These are phyloP conservation scores for Cordyceps fumosorosea DNA, from an alignment of 2,329 filamentous ascomycete genomes.

Conservation along the genomic window DNA sequence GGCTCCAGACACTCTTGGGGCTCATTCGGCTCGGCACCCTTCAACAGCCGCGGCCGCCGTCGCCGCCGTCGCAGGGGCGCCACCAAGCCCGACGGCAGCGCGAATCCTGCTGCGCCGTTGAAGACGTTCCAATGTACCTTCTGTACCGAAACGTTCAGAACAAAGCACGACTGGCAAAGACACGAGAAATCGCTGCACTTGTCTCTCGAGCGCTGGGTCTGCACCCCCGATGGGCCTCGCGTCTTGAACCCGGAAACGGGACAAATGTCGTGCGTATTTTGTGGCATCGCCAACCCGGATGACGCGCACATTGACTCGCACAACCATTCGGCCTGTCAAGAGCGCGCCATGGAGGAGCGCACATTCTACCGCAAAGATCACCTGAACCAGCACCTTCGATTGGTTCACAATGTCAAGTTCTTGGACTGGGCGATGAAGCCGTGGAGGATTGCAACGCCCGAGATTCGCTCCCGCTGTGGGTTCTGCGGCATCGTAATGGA, in stretches of 20 bases:
- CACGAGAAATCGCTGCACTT: conserved; percentile 63
- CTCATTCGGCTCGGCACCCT: conserved; percentile 40
- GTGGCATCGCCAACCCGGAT: conserved; percentile 48
- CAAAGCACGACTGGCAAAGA: conserved; percentile 63
- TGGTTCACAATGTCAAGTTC: conserved; percentile 58
- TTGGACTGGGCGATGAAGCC: conserved; percentile 57
- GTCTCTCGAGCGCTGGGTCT: conserved; percentile 62
- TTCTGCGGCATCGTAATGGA: conserved; percentile 58
- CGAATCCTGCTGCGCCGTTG: conserved; percentile 34
- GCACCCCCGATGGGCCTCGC: conserved; percentile 49
- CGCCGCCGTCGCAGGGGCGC: conserved; percentile 42
- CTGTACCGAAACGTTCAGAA: conserved; percentile 61
- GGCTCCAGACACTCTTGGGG: conserved; percentile 51
- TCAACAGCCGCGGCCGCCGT: conserved; percentile 38
- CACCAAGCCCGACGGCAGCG: conserved; percentile 29
- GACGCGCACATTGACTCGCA: conserved; percentile 51
- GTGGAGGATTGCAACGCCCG: conserved; percentile 54
- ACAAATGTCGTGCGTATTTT: conserved; percentile 51
- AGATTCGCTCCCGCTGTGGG: conserved; percentile 58
- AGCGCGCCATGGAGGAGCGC: conserved; percentile 54
- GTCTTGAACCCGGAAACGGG: conserved; percentile 55
- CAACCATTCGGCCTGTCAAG: conserved; percentile 58
- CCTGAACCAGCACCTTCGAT: conserved; percentile 56
- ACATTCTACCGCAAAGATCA: conserved; percentile 64
- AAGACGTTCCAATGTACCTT: conserved; percentile 62